These are phyloP conservation scores for Kurtzmaniella quercitrusa DNA, from an alignment of 1,139 yeast genomes.

Conservation along the genomic window DNA sequence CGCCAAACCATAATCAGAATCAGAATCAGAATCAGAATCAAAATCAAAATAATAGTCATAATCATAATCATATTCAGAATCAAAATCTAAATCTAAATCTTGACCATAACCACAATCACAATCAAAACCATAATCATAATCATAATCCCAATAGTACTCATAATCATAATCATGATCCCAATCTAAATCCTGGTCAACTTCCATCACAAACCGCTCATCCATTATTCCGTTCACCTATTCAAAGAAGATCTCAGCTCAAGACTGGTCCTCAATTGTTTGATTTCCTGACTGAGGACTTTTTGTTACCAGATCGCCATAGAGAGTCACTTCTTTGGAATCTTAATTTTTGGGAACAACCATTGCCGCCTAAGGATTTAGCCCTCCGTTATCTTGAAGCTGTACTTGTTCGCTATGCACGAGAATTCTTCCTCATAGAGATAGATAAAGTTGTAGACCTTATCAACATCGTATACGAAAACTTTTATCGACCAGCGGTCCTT, in stretches of 20 bases:
- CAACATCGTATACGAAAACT: conserved; percentile 24
- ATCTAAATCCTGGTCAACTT: too few species aligned
- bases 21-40: neutral
- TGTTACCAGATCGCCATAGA: conserved; percentile 6
- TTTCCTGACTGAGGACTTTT: conserved; percentile 6
- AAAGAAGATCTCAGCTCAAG: conserved; percentile 3
- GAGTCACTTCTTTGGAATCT: conserved; percentile 7
- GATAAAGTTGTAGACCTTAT: conserved; percentile 15
- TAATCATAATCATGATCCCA: neutral
- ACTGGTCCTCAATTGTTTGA: conserved; percentile 2
- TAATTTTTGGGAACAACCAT: conserved; percentile 6
- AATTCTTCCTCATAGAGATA: conserved; percentile 36
- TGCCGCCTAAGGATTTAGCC: conserved; percentile 7
- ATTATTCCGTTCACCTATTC: conserved; percentile 5
- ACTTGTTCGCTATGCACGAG: conserved; percentile 24
- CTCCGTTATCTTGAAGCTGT: conserved; percentile 5
- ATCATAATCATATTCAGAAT: too few species aligned
- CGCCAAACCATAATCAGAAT: neutral
- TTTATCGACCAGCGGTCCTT: conserved; percentile 13
- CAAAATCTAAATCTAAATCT: neutral
- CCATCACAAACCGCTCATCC: neutral
- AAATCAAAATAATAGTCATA: neutral
- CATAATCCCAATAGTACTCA: neutral
- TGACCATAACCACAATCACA: neutral
- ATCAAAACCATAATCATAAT: neutral